Conservation (phyloP, 148 eudicot genomes). For the Chenopodium suecicum region DNA sequence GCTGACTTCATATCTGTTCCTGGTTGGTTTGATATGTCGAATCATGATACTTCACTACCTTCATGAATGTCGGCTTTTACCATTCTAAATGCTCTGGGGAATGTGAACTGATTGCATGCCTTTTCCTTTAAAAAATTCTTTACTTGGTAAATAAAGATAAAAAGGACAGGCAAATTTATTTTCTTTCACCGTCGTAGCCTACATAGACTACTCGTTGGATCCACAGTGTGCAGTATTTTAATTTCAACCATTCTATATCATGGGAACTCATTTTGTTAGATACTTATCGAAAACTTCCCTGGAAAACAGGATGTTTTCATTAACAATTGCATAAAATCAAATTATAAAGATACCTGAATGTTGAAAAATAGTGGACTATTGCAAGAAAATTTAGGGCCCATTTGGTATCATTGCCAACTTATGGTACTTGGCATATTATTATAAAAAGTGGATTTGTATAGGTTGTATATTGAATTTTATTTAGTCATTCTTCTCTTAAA, state of each 20-base stretch:
- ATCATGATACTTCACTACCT: constrained; percentile 19
- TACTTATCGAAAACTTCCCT: neutral
- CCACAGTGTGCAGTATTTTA: neutral
- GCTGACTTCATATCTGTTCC: constrained; percentile 18
- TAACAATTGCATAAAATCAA: neutral
- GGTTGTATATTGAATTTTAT: too few species aligned
- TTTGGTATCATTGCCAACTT: too few species aligned
- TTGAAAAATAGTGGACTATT: neutral
- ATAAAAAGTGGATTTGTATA: too few species aligned
- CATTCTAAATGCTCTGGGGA: neutral
- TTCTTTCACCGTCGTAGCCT: neutral
- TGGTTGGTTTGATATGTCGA: constrained; percentile 24
- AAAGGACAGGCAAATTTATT: neutral
- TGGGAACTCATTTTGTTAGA: neutral
- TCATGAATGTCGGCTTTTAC: constrained; percentile 13
- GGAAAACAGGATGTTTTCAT: neutral
- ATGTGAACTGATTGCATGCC: neutral
- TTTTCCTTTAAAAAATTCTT: neutral
- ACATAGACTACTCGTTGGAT: neutral
- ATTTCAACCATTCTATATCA: neutral
- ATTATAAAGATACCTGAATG: neutral
- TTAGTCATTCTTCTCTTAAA: too few species aligned
- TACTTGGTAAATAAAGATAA: neutral
- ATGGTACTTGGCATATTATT: too few species aligned
- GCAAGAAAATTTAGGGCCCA: neutral